A percentile compares a stretch with the other conserved stretches of the same genome.
Conservation (phyloP, 257 asterid species). For the Knoxia roxburghii region DNA sequence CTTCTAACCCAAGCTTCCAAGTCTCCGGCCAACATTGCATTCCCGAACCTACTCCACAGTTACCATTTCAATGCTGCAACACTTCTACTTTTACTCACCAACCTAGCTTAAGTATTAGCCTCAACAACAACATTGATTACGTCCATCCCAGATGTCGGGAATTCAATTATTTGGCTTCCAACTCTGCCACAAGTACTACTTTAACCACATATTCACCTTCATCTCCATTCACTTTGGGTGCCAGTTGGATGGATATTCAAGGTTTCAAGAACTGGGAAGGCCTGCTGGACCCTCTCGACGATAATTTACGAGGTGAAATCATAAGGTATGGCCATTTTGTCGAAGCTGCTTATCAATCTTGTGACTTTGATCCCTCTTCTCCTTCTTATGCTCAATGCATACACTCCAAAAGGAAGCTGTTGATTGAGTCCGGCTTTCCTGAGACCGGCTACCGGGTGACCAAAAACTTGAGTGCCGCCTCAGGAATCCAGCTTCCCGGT, state of each 20-base stretch:
- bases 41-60: constrained; percentile 15
- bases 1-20: constrained; percentile 20
- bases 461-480: constrained; percentile 49
- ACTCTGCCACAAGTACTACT: background rate
- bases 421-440: constrained; percentile 30
- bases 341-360: constrained; percentile 65
- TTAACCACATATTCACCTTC: background rate
- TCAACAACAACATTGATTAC: constrained; percentile 10
- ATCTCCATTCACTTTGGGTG: constrained; percentile 15
- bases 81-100: background rate
- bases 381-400: constrained; percentile 45
- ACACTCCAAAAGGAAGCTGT: constrained; percentile 38
- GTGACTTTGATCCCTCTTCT: constrained; percentile 53
- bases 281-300: constrained; percentile 72
- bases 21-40: constrained; percentile 33
- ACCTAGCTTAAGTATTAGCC: constrained; percentile 13
- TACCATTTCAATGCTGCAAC: constrained; percentile 9
- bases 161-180: constrained; percentile 7
- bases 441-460: constrained; percentile 63
- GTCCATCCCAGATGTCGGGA: constrained; percentile 15
- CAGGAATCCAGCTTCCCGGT: constrained; percentile 52
- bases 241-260: constrained; percentile 73
- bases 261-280: constrained; percentile 76
- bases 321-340: constrained; percentile 66
- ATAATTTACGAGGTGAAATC: constrained; percentile 58